These are phyloP conservation scores for Kalmusia sp. DNA, from an alignment of 2,329 filamentous ascomycete species.

Conservation along the genomic window DNA sequence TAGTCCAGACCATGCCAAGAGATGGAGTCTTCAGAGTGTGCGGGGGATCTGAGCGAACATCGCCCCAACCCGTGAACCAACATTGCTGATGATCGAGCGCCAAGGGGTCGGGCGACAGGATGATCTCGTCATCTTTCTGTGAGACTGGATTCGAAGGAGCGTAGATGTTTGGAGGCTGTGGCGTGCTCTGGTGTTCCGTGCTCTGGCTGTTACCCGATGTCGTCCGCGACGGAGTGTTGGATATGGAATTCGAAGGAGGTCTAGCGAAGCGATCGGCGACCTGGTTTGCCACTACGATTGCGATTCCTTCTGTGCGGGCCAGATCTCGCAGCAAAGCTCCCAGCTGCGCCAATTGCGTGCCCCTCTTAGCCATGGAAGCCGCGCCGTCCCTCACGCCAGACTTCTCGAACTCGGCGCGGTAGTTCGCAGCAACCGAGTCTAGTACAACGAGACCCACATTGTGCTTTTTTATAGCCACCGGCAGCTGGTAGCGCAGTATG, in stretches of 20 bases:
- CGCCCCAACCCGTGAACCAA: slow-evolving; percentile 96
- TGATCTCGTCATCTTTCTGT: slow-evolving; percentile 29
- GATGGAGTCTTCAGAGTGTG: slow-evolving; percentile 77
- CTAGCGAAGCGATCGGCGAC: slow-evolving; percentile 83
- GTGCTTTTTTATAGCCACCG: slow-evolving; percentile 78
- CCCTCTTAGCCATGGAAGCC: slow-evolving; percentile 73
- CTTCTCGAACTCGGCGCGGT: slow-evolving; percentile 85
- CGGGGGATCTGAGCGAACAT: slow-evolving; percentile 52
- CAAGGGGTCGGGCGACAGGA: slow-evolving; percentile 63
- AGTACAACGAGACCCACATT: slow-evolving; percentile 82
- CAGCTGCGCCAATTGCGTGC: slow-evolving; percentile 77
- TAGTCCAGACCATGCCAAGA: slow-evolving; percentile 88
- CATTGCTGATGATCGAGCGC: slow-evolving; percentile 87
- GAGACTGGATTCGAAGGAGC: slow-evolving; percentile 13
- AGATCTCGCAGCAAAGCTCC: slow-evolving; percentile 78
- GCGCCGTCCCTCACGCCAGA: slow-evolving; percentile 47
- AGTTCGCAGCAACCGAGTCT: slow-evolving; percentile 95
- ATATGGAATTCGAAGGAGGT: slow-evolving; percentile 24
- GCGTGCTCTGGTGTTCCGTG: slow-evolving; percentile 20
- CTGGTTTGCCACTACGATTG: slow-evolving; percentile 93
- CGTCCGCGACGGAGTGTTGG: slow-evolving; percentile 35
- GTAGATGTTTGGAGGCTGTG: slow-evolving; percentile 17
- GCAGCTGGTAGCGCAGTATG: slow-evolving; percentile 90
- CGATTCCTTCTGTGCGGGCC: slow-evolving; percentile 76
- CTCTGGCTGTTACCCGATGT: slow-evolving; percentile 37